Evolutionary conservation across 2,329 filamentous ascomycete species (phyloP).

Genomic region (Colletotrichum acutatum): DNA sequence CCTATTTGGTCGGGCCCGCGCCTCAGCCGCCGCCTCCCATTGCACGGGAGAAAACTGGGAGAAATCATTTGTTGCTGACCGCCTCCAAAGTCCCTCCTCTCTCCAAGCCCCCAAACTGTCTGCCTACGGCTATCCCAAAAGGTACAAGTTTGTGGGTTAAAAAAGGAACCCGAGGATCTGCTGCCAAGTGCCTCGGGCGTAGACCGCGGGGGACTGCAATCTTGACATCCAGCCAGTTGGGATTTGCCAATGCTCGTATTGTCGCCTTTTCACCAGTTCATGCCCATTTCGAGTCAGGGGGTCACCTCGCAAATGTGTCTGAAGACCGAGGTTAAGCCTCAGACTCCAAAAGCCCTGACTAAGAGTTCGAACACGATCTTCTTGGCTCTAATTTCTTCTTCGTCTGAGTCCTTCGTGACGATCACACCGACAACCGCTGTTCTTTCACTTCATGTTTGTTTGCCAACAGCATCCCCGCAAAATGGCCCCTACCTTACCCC

Average conservation of each 20-base stretch:
- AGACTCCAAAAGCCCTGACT: background rate
- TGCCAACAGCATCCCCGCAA: constrained; percentile 13
- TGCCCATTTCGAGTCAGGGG: constrained; percentile 8
- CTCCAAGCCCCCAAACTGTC: background rate
- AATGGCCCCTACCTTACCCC: background rate
- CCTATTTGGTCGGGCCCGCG: background rate
- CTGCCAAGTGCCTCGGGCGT: constrained; percentile 22
- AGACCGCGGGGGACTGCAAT: constrained; percentile 29
- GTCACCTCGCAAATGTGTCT: background rate
- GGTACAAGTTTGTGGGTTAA: background rate
- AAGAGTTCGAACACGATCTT: background rate
- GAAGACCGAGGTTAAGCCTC: background rate
- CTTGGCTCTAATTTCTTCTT: constrained; percentile 26
- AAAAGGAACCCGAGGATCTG: background rate
- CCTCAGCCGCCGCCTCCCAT: constrained; percentile 12
- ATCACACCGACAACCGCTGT: background rate
- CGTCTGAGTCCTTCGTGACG: constrained; percentile 13
- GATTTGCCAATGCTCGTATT: constrained; percentile 32
- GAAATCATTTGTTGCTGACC: background rate
- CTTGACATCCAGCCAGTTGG: constrained; percentile 25
- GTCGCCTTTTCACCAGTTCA: background rate
- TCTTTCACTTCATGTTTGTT: background rate
- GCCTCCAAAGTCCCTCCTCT: background rate
- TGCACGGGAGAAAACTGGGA: background rate
- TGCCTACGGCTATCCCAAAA: constrained; percentile 1